Conservation (phyloP, 371 early-diverging fungal genomes). For the Mortierella sp. region DNA sequence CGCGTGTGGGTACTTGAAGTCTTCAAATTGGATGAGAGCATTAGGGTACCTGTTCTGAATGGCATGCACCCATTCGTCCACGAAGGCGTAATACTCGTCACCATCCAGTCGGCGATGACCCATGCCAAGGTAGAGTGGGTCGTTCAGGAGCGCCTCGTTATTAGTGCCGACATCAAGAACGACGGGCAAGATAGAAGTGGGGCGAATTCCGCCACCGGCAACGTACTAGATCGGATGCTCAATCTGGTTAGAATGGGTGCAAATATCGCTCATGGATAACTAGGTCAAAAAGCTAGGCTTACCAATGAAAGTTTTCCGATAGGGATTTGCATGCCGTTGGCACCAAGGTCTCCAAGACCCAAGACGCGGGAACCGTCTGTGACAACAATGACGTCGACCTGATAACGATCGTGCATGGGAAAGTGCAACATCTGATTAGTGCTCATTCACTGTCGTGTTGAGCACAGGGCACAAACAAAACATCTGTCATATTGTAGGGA, state of each 20-base stretch:
- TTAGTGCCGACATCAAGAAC: constrained; percentile 76
- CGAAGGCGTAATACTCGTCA: constrained; percentile 68
- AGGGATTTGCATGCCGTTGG: constrained; percentile 75
- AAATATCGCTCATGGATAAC: not conserved
- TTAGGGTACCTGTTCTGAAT: constrained; percentile 69
- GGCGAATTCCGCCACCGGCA: constrained; percentile 74
- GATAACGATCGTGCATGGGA: not conserved
- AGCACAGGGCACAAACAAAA: constrained; percentile 43
- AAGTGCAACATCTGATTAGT: constrained; percentile 11
- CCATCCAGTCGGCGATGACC: constrained; percentile 69
- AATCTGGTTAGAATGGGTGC: not conserved
- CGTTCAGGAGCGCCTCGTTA: constrained; percentile 66
- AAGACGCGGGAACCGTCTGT: constrained; percentile 76
- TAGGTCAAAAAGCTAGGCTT: not conserved
- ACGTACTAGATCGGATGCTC: constrained; percentile 53
- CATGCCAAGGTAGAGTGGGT: constrained; percentile 75
- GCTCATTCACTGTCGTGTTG: constrained; percentile 4
- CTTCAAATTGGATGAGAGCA: constrained; percentile 52
- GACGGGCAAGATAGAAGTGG: constrained; percentile 70
- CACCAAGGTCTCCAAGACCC: constrained; percentile 76
- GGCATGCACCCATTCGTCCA: constrained; percentile 75
- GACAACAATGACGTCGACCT: constrained; percentile 72
- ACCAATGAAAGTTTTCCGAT: constrained; percentile 64
- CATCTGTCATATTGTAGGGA: not conserved
- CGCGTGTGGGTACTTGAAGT: constrained; percentile 58